phyloP scores from a whole-genome alignment of 1,284 basidiomycete genomes.

The Fomitopsis schrenkii region DNA sequence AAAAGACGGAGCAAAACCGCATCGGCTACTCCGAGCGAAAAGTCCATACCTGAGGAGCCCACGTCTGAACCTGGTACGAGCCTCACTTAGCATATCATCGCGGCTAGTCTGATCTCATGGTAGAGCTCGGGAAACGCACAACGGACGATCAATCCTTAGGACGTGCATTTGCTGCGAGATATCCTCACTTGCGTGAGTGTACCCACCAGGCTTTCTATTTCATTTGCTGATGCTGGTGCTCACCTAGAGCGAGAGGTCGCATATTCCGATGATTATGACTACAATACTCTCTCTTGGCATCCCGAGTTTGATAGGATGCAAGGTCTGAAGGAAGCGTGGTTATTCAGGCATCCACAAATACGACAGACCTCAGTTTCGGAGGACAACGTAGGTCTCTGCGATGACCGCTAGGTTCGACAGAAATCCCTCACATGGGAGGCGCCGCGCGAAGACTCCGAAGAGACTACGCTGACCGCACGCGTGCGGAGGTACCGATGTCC shows the following conservation, averaged over 20 bases:
- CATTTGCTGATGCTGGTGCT: neutral
- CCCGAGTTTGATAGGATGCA: neutral
- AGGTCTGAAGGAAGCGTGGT: neutral
- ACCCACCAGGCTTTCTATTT: neutral
- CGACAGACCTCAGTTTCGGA: neutral
- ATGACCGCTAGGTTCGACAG: too few species aligned
- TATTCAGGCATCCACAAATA: neutral
- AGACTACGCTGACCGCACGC: too few species aligned
- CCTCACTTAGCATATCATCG: neutral
- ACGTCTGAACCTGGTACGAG: neutral
- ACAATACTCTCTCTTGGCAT: neutral
- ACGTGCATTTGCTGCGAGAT: neutral
- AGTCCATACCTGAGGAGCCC: neutral
- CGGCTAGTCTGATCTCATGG: neutral
- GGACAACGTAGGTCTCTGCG: too few species aligned
- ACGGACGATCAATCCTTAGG: neutral
- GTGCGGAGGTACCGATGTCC: too few species aligned
- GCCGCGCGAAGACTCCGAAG: too few species aligned
- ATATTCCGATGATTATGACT: neutral
- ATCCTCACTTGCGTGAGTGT: neutral
- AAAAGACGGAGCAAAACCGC: neutral
- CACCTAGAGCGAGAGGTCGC: neutral
- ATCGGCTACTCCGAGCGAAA: neutral
- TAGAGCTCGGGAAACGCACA: neutral
- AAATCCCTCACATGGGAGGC: too few species aligned